Evolutionary conservation across 805 yeast genomes (phyloP), one percentile per base, ranked within the genome.

Genomic region (Metschnikowia similis): DNA sequence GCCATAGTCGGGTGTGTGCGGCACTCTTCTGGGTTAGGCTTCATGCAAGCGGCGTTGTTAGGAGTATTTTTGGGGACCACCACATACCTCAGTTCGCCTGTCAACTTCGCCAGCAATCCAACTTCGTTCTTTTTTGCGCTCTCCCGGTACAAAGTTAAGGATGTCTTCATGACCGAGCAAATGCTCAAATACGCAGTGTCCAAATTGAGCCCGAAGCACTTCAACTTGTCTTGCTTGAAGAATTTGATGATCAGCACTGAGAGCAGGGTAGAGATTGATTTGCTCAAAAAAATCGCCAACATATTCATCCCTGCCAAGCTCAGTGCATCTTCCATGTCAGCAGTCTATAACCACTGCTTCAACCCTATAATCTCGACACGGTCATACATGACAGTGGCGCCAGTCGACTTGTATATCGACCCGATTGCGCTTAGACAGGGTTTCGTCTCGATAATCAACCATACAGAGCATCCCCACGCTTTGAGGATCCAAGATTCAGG

Each of bases 401-500:
- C 97, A 0, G 85, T 89, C 17, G 94, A 89, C 55, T 65, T 94
- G 26, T 89, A 85, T 76, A 73, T 94, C 46, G 98, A 94, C 62
- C 90, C 96, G 0, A 74, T 85, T 42, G 92, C 96, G 0, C 74
- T 94, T 50, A 77, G 97, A n/a, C 92, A 89, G 54, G 99, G 99
- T 2, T 81, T 85, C 48, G 78, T 94, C 2, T 82, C 87, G 17
- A 77, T 87, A 27, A 91, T 89, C 6, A 85, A 87, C 57, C 92
- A 89, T 9, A 79, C 79, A 4, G 86, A 82, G 54, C 76, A 76
- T 27, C 84, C 87, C 4, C 76, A 79, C 56, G 89, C 90, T 0
- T 70, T 94, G 46, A 85, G 84, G 49, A 69, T 94, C 8, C 96
- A 90, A 62, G 99, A 94, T 61, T 88, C 96, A 0, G 99, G 99